phyloP scores from a whole-genome alignment of 1,139 yeast genomes.

The Protomyces pachydermus region DNA sequence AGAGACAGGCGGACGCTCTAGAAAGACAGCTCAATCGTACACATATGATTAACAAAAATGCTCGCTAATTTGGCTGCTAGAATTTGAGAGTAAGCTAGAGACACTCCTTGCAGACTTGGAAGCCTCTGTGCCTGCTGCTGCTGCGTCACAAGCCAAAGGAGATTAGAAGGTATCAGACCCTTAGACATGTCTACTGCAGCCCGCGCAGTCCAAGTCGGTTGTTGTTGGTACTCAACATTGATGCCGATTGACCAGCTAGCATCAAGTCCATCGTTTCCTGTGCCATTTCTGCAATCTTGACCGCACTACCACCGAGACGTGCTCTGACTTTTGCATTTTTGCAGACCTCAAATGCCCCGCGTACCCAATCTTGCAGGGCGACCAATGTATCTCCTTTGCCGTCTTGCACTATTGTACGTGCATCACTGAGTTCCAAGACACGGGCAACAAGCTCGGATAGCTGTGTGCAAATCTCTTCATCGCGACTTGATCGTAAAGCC shows the following conservation, averaged over 20 bases:
- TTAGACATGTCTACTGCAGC: background rate
- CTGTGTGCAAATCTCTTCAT: background rate
- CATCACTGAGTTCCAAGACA: slow-evolving; percentile 9
- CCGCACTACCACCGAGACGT: slow-evolving; percentile 6
- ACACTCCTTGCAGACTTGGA: background rate
- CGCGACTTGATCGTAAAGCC: background rate
- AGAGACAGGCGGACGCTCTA: slow-evolving; percentile 5
- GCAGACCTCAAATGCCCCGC: background rate
- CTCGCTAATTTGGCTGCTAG: background rate
- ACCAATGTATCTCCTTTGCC: background rate
- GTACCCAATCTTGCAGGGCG: slow-evolving; percentile 19
- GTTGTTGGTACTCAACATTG: background rate
- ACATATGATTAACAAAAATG: background rate
- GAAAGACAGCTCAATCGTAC: slow-evolving; percentile 23
- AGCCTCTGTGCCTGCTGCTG: background rate
- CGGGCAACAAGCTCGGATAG: background rate
- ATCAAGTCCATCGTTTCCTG: slow-evolving; percentile 12
- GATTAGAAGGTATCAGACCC: background rate
- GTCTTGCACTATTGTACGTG: background rate
- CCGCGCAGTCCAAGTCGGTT: background rate
- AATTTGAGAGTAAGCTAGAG: slow-evolving; percentile 4
- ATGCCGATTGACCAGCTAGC: slow-evolving; percentile 1
- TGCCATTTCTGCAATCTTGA: slow-evolving; percentile 9
- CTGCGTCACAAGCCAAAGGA: background rate
- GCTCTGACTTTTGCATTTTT: background rate